These are phyloP conservation scores for Cladorrhinum sp. DNA, from an alignment of 2,329 filamentous ascomycete species.

Conservation along the genomic window DNA sequence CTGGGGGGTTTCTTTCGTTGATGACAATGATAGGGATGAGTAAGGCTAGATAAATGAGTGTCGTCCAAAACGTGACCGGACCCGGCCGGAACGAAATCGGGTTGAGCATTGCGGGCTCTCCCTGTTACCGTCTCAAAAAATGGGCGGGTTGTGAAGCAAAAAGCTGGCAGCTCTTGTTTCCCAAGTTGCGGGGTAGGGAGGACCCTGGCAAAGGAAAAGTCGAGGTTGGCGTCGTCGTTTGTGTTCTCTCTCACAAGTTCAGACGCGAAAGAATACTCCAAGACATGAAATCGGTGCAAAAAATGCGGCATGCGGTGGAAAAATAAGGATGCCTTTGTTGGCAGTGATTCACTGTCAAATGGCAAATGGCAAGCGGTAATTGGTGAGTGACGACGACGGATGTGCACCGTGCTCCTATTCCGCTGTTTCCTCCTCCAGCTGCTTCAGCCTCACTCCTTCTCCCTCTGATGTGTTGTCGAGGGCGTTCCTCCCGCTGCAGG, in stretches of 20 bases:
- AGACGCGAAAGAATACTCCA: neutral
- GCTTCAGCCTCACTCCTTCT: neutral
- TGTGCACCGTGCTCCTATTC: neutral
- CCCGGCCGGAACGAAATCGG: conserved; percentile 74
- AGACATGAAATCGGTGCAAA: neutral
- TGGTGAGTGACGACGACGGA: no score
- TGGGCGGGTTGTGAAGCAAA: neutral
- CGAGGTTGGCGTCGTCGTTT: neutral
- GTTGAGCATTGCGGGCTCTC: conserved; percentile 36
- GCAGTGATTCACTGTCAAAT: neutral
- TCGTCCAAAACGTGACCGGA: conserved; percentile 78
- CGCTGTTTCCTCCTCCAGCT: neutral
- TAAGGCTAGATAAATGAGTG: conserved; percentile 72
- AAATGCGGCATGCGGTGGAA: neutral
- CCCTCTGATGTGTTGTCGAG: neutral
- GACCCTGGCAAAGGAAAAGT: neutral
- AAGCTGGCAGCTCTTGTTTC: neutral
- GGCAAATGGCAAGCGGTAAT: neutral
- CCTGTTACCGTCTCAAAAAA: neutral
- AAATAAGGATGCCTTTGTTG: neutral
- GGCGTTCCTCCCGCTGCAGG: neutral
- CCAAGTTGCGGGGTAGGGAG: neutral
- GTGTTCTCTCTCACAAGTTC: neutral
- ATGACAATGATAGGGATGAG: conserved; percentile 68
- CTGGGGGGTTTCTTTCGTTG: conserved; percentile 71